Base-by-base conservation (phyloP, 2,329 filamentous ascomycete species). In the Fusarium papillatum region DNA sequence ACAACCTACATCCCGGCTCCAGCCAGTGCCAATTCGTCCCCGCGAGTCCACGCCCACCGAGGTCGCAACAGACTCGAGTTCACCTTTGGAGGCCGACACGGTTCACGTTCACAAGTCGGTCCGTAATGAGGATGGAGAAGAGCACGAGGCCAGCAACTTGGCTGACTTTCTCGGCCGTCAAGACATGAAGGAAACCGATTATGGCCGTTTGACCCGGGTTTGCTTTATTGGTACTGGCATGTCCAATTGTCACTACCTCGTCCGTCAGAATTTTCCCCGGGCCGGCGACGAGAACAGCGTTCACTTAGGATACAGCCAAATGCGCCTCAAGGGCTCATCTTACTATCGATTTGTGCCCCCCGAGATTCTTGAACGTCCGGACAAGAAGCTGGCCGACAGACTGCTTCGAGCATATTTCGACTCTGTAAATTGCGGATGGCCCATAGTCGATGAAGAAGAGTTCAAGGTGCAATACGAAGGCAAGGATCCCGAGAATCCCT, bases 221-320 rank as follows among this genome's bases (percentile, higher is more conserved):
- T 88, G 88, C 68, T 90, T 89, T 74, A 88, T 90, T 50, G 89
- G 89, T 11, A 87, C 88, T 61, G 88, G 90, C 72, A 85, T 89
- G 69, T 90, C 89, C 38, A 90, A 90, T 68, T 84, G 90, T 75
- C 88, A 88, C 66, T 89, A 90, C 73, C 81, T 90, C 50, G 86
- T 90, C 34, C 86, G 88, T 14, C 76, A 79, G 31, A 71, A 76
- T 61, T 78, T 82, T 2, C 78, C 82, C 29, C 84, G 86, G 7
- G 1, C 29, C 7, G 50, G 50, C 4, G 50, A 55, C 4, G 50
- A 55, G 11, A 34, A 19, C 29, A 55, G 29, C 4, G 50, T 55
- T 3, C 50, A 55, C 14, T 11, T 55, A 5, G 50, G 50, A 8
- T 55, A 55, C 19, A 55, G 50, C 2, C 50, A 55, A 13, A 34